A percentile compares a stretch with the other conserved stretches of the same genome.
Conservation (phyloP, 768 basidiomycete genomes). For the Suillus placidus region DNA sequence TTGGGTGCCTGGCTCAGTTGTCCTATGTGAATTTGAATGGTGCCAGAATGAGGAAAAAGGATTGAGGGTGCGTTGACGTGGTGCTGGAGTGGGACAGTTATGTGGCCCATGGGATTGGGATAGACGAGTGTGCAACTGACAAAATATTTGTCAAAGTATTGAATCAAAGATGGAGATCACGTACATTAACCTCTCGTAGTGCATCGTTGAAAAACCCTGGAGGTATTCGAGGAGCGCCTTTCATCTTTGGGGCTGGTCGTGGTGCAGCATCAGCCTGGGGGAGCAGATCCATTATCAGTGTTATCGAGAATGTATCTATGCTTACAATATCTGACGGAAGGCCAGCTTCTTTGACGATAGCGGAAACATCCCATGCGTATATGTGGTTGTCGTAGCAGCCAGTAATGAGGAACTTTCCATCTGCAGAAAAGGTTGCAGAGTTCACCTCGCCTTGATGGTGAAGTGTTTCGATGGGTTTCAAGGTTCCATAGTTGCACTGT, state of each 20-base stretch:
- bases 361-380: not conserved
- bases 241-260: too few relatives aligned
- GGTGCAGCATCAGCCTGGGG: not conserved
- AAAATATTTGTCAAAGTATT: not conserved
- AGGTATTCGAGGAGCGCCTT: not conserved
- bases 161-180: not conserved
- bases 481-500: not conserved
- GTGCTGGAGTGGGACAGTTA: too few relatives aligned
- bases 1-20: not conserved
- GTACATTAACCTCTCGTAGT: not conserved
- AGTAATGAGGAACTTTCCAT: not conserved
- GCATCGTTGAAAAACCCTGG: not conserved
- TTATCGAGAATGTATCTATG: not conserved
- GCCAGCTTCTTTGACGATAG: not conserved
- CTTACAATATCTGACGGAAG: not conserved
- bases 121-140: not conserved
- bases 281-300: not conserved
- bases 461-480: not conserved
- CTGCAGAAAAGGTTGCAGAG: not conserved
- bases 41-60: too few relatives aligned
- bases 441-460: not conserved
- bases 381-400: fast-evolving
- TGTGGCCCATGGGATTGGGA: not conserved
- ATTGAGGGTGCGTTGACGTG: too few relatives aligned
- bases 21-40: not conserved